Evolutionary conservation across 306 rosid species (phyloP), one percentile per base, ranked within the genome.

Genomic region (Pyrus betulifolia): DNA sequence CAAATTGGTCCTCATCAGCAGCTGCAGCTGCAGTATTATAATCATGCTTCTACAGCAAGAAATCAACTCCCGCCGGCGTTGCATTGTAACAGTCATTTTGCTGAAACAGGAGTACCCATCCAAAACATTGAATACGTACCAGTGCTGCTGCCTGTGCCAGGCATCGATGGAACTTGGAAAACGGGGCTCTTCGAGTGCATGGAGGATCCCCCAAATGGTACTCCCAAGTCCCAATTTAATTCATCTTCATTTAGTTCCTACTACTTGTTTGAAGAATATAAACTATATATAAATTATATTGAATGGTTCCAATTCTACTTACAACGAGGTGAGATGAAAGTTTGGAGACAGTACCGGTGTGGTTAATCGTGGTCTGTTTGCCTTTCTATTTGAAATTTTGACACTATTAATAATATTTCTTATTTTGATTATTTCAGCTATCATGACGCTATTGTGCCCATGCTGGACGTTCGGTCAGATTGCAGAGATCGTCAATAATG

Each of bases 401-500:
- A 17, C 55, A 49, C 55, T 5, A 15, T 49, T 15, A 15, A 8
- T 49, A 35, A 25, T 59, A 46, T 73, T 73, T 40, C 18, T 10
- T 59, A 46, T 42, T 35, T 15, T 1, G 1, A 51, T 15, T 59
- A 59, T 59, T 59, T 40, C 69, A 73, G 76, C 76, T 40, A 7
- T 73, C 67, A n/a, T 73, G 42, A 73, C 68, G 6, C 5, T 59
- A 45, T 40, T 73, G 10, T 73, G 55, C 68, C 76, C 76, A 27
- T 73, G 76, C 13, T 73, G 67, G 67, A 59, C 68, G 30, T 73
- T 59, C 67, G 76, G 76, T 25, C 68, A 60, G 68, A 17, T 73
- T 40, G 67, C 76, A 40, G 69, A 73, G 76, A 59, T 59, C 18
- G 76, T 73, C 25, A 40, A 59, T 42, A 73, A 73, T 49, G 76